A percentile compares a stretch with the other conserved stretches of the same genome.
phyloP scores from a whole-genome alignment of 192 early-diverging fungal species.

The Entrophospora sp. region DNA sequence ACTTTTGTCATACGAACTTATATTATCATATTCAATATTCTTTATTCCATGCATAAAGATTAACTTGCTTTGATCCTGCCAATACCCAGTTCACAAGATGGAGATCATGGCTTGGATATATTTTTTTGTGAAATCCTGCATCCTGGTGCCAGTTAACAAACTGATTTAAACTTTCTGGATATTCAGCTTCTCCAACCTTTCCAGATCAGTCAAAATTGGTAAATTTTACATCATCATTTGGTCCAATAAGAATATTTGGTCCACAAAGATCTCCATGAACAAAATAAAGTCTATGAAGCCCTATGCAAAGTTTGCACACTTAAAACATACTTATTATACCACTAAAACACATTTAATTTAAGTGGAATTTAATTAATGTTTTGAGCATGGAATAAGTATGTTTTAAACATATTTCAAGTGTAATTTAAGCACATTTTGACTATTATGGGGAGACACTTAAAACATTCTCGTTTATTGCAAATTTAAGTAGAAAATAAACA shows the following conservation, averaged over 20 bases:
- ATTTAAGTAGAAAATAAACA: too few relatives aligned
- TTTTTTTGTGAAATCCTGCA: background rate
- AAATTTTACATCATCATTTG: slow-evolving; percentile 14
- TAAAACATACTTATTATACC: too few relatives aligned
- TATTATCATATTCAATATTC: too few relatives aligned
- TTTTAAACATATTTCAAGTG: too few relatives aligned
- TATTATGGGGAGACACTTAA: too few relatives aligned
- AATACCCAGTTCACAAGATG: background rate
- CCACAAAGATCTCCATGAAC: slow-evolving; percentile 17
- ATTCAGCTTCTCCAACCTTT: slow-evolving; percentile 5
- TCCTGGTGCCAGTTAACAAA: slow-evolving; percentile 6
- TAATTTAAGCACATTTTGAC: too few relatives aligned
- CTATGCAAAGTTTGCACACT: too few relatives aligned
- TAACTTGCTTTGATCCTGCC: background rate
- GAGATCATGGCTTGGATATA: background rate
- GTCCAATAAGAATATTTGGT: slow-evolving; percentile 8
- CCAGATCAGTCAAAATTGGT: slow-evolving; percentile 20
- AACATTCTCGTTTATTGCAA: too few relatives aligned
- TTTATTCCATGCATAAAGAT: background rate
- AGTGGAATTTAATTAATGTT: too few relatives aligned
- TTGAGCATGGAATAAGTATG: too few relatives aligned
- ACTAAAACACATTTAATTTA: too few relatives aligned
- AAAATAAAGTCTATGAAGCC: background rate
- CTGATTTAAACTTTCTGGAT: slow-evolving; percentile 6
- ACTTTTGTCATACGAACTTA: too few relatives aligned